Percentiles rank a stretch among this genome's conserved stretches.
These are phyloP conservation scores for Phytophthora brassicae DNA, from an alignment of 352 stramenopile species.

Conservation along the genomic window DNA sequence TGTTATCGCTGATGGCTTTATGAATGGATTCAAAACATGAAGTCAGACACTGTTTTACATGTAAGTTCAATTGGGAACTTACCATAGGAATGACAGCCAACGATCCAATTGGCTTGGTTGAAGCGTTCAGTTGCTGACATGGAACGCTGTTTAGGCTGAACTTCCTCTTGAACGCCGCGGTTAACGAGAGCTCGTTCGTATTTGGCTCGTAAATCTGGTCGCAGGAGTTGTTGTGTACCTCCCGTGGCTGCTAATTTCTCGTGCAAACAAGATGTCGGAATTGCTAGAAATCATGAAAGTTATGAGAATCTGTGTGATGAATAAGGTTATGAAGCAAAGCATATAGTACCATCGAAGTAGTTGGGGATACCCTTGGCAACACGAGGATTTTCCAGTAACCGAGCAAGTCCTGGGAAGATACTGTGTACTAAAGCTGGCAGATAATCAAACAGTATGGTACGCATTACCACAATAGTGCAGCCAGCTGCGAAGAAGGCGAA, in stretches of 20 bases:
- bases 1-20: constrained; percentile 83
- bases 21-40: background rate
- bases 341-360: constrained; percentile 82
- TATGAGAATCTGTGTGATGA: background rate
- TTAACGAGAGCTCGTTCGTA: constrained; percentile 48
- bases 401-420: constrained; percentile 55
- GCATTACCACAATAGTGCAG: constrained; percentile 49
- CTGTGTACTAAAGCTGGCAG: constrained; percentile 58
- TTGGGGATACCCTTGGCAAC: constrained; percentile 70
- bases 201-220: constrained; percentile 42
- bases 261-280: constrained; percentile 56
- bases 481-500: constrained; percentile 70
- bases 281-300: constrained; percentile 31
- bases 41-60: too few species aligned
- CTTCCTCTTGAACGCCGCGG: constrained; percentile 22
- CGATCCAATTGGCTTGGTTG: constrained; percentile 61
- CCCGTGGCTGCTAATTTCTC: constrained; percentile 47
- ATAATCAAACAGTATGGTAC: constrained; percentile 70
- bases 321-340: background rate
- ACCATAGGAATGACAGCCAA: constrained; percentile 77
- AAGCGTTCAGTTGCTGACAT: constrained; percentile 51
- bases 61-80: constrained; percentile 9
- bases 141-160: constrained; percentile 14
- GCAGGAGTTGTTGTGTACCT: constrained; percentile 28
- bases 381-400: constrained; percentile 56